Percentiles rank a stretch among this genome's conserved stretches.
Conservation (phyloP, 2,329 filamentous ascomycete species). For the Trichoderma sp. region DNA sequence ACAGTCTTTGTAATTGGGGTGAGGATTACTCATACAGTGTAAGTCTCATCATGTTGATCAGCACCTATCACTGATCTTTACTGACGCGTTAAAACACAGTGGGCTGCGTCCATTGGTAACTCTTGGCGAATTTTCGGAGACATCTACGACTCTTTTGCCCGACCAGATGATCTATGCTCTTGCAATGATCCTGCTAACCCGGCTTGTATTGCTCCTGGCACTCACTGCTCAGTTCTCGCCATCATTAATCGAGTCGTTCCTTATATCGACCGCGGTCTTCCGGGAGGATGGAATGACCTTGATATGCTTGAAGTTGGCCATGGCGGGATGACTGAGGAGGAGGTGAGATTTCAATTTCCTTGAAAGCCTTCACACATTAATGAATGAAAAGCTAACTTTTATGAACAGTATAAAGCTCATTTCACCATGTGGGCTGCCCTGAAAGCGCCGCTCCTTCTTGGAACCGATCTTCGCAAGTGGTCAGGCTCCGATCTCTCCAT, state of each 20-base stretch:
- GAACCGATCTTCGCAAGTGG: conserved; percentile 40
- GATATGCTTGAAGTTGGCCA: conserved; percentile 25
- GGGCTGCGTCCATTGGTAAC: conserved; percentile 30
- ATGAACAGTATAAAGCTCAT: conserved; percentile 34
- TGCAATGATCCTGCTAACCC: conserved; percentile 22
- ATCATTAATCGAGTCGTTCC: conserved; percentile 22
- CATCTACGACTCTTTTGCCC: conserved; percentile 38
- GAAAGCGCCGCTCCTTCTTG: conserved; percentile 48
- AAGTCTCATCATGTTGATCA: not conserved
- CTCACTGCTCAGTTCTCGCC: conserved; percentile 21
- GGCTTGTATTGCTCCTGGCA: conserved; percentile 23
- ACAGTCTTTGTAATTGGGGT: conserved; percentile 42
- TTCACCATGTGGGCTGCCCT: conserved; percentile 50
- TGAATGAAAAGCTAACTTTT: not conserved
- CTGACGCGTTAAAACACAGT: not conserved
- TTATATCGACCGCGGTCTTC: conserved; percentile 17
- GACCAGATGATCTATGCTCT: conserved; percentile 19
- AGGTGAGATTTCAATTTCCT: not conserved
- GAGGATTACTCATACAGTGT: conserved; percentile 21
- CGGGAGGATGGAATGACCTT: conserved; percentile 24
- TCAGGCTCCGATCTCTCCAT: conserved; percentile 29
- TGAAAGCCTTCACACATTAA: too few species aligned
- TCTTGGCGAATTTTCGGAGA: conserved; percentile 41
- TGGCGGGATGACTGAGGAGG: conserved; percentile 22
- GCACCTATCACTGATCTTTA: not conserved